Evolutionary conservation across 768 basidiomycete species (phyloP).

Genomic region (Rhodotorula graminis): DNA sequence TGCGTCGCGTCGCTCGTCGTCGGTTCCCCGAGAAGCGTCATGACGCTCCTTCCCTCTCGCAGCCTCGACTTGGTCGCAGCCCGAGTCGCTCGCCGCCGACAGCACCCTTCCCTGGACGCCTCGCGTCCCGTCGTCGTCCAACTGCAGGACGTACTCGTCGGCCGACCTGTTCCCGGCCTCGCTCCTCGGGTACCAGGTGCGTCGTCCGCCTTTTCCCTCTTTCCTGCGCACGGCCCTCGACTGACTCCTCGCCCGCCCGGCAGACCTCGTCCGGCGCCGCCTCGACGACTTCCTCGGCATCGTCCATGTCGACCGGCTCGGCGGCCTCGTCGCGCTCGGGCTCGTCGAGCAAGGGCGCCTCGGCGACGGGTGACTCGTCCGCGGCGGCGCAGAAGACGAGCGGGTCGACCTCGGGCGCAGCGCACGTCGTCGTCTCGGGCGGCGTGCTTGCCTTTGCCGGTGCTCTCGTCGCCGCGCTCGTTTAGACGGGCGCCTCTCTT

Average conservation of each 20-base stretch:
- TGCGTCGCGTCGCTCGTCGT: too few species aligned
- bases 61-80: conserved; percentile 18
- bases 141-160: conserved; percentile 19
- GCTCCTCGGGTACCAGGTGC: conserved; percentile 10
- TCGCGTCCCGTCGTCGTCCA: conserved; percentile 12
- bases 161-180: conserved; percentile 14
- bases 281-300: background rate
- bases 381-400: background rate
- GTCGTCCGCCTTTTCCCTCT: background rate
- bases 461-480: background rate
- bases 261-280: background rate
- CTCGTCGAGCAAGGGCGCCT: background rate
- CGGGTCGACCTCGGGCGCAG: background rate
- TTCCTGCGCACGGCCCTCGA: background rate
- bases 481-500: background rate
- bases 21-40: too few species aligned
- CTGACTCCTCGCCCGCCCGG: too few species aligned
- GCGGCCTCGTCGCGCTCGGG: background rate
- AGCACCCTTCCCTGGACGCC: conserved; percentile 29
- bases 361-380: background rate
- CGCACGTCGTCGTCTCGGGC: background rate
- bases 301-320: background rate
- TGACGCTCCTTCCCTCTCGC: too few species aligned
- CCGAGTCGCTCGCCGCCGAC: conserved; percentile 3
- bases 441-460: background rate